phyloP scores from a whole-genome alignment of 495 filamentous ascomycete genomes.

The Neurospora africana region DNA sequence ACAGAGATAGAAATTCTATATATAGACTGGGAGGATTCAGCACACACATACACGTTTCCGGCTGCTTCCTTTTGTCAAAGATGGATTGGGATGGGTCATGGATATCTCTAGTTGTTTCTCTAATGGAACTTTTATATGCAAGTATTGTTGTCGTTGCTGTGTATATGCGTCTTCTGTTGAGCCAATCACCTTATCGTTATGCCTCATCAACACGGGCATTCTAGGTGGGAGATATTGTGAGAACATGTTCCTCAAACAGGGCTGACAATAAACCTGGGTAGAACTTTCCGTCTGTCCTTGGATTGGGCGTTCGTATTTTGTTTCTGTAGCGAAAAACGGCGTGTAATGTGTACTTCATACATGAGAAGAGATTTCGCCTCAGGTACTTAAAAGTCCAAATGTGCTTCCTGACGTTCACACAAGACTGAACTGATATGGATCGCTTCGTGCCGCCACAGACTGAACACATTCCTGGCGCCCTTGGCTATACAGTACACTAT shows the following conservation, averaged over 20 bases:
- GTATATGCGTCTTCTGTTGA: neutral
- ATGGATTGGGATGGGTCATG: neutral
- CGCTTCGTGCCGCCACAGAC: neutral
- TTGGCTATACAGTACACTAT: neutral
- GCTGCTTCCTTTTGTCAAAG: neutral
- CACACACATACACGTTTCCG: neutral
- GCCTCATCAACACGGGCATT: neutral
- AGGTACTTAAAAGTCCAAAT: neutral
- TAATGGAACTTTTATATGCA: neutral
- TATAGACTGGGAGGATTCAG: neutral
- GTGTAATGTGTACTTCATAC: neutral
- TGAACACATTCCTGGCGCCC: neutral
- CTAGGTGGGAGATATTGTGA: neutral
- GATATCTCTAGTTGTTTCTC: neutral
- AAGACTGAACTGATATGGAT: neutral
- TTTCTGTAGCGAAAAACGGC: neutral
- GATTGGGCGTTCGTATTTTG: neutral
- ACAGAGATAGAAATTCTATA: neutral
- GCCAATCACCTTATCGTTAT: neutral
- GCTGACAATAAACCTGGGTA: neutral
- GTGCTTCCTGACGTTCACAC: neutral
- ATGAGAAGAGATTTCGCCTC: neutral
- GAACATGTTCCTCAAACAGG: neutral
- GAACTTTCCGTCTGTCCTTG: neutral
- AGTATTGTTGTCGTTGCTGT: neutral